Base-by-base conservation (phyloP, 495 filamentous ascomycete species). In the Penicillium angulare region DNA sequence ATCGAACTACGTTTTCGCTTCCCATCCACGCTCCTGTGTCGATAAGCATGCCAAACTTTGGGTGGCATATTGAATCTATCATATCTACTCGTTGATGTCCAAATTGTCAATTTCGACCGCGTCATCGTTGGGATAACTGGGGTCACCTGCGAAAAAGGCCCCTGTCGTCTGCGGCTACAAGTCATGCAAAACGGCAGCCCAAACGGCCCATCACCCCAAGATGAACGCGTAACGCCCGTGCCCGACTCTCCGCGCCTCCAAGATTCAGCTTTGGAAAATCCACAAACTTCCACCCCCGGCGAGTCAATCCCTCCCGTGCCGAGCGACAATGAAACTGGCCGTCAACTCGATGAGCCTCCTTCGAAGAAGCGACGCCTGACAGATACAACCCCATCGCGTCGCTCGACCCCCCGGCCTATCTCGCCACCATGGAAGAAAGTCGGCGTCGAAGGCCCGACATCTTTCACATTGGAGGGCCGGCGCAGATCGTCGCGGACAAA, bases 371-470 rank as follows among this genome's bases (percentile, higher is more conserved):
- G 87, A 56, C 86, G 89, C 67, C 76, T 91, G 42, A 76, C 71
- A 49, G 78, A 80, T 34, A 56, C 69, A 40, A 68, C 69, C 15
- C 63, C 67, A 13, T 69, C 71, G 34, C 69, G 67, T 46, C 75
- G 71, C 22, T 79, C 80, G 10, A 67, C 69, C 17, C 72, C 79
- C 40, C 76, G 81, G 44, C 69, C 72, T 39, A 63, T 67, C 46
- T 97, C 93, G 24, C 93, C 93, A 49, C 93, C 93, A 20, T 98
- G 93, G 93, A 97, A 93, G 74, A 92, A 84, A 66, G 75, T 87
- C 43, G 85, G 87, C 38, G 87, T 83, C 21, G 89, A 95, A 35
- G 95, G 92, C 0, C 93, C 93, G 3, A 89, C 93, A 7, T 86
- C 88, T 0, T 89, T 96, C 55, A 68, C 85, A 20, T 84, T 86